Evolutionary conservation across 2,329 filamentous ascomycete species (phyloP), one percentile per base, ranked within the genome.

Genomic region (Cadophora gregata): DNA sequence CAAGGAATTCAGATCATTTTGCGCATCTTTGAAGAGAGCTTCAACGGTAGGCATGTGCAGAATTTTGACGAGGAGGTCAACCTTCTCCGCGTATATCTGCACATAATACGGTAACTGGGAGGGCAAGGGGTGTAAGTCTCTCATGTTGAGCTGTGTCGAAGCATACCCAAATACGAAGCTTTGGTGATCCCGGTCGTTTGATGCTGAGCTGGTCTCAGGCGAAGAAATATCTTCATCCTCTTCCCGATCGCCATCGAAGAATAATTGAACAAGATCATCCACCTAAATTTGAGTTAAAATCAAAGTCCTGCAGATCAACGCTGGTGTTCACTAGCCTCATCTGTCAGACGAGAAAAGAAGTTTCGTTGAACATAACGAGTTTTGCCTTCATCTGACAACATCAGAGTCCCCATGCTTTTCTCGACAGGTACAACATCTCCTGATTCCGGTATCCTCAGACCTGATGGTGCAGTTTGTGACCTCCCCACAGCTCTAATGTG

Each of bases 291-390:
- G 8, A 19, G 21, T 58, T 19, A 58, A 38, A 10, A 58, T 12
- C 10, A 12, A 38, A 5, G 4, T 3, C 8, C 3, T 4, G 27
- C 8, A 24, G 9, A n/a, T n/a, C n/a, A 47, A 14, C 16, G 25
- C 51, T 1, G 21, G 12, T 42, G 38, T 16, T n/a, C 10, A 66
- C 77, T 51, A 77, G 85, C 83, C 80, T 86, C 85, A 56, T 86
- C 83, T 62, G 82, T 83, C n/a, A 87, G 79, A 0, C 81, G 80
- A 2, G 84, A 84, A 84, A 85, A 87, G 70, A 87, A 86, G 16
- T 81, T 81, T 67, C 79, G 85, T 64, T 82, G 82, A 12, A 86
- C 75, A 71, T 86, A 86, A 16, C 81, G 71, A 53, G 60, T 71
- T 45, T 64, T 69, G 36, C 65, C 80, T 8, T 75, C 70, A 71